These are phyloP conservation scores for Onygenales sp. DNA, from an alignment of 2,329 filamentous ascomycete species.

Conservation along the genomic window DNA sequence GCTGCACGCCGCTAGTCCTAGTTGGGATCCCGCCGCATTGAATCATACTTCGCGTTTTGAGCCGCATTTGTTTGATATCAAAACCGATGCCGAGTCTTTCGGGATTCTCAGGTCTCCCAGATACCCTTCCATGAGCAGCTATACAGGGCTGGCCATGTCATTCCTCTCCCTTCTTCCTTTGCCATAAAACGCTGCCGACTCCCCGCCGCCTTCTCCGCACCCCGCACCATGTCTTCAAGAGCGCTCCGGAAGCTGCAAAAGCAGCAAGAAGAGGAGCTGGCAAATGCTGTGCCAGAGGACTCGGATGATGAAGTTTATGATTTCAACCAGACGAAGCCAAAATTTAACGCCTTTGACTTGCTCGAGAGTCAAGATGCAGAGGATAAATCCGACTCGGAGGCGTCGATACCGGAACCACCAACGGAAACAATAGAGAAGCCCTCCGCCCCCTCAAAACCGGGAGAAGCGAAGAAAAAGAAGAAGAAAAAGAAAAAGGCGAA, in stretches of 20 bases:
- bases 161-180: background rate
- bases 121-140: background rate
- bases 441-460: constrained; percentile 33
- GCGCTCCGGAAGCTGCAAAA: constrained; percentile 56
- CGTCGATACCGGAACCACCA: constrained; percentile 12
- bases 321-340: constrained; percentile 27
- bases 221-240: constrained; percentile 50
- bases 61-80: background rate
- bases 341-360: constrained; percentile 46
- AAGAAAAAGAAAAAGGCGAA: constrained; percentile 47
- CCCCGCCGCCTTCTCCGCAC: background rate
- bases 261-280: constrained; percentile 41
- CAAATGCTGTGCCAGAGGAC: constrained; percentile 26
- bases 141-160: background rate
- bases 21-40: background rate
- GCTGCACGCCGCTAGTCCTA: background rate
- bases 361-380: constrained; percentile 31
- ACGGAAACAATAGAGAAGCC: constrained; percentile 10
- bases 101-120: background rate
- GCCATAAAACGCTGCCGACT: background rate
- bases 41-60: background rate
- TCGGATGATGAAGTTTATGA: constrained; percentile 31
- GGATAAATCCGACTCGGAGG: constrained; percentile 24
- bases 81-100: background rate
- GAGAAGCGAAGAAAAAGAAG: constrained; percentile 56